Percentiles rank a stretch among this genome's conserved stretches.
Evolutionary conservation across 306 rosid genomes (phyloP).

Genomic region (Quercus cerris): DNA sequence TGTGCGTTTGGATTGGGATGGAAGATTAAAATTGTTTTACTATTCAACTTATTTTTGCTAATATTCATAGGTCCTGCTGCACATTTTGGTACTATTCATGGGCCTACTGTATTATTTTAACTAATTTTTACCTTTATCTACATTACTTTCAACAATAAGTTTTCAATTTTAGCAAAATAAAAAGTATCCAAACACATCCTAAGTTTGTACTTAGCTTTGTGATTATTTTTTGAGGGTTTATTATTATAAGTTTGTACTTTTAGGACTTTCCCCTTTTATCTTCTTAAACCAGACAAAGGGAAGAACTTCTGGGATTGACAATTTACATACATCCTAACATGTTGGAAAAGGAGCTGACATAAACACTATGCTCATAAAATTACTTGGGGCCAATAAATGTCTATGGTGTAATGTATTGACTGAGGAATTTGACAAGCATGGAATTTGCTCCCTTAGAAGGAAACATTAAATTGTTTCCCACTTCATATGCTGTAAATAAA

Average conservation of each 20-base stretch:
- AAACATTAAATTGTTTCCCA: background rate
- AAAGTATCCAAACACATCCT: too few relatives aligned
- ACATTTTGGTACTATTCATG: too few relatives aligned
- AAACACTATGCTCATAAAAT: background rate
- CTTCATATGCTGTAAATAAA: background rate
- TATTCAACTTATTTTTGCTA: too few relatives aligned
- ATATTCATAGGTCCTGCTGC: too few relatives aligned
- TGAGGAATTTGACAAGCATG: background rate
- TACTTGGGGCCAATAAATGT: background rate
- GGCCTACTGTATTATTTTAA: too few relatives aligned
- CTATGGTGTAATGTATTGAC: background rate
- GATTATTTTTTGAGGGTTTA: background rate
- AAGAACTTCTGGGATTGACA: background rate
- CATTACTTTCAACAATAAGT: too few relatives aligned
- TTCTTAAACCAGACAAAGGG: background rate
- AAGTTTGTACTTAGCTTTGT: background rate
- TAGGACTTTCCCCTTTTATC: background rate
- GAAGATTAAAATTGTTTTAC: too few relatives aligned
- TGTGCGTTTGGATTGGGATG: too few relatives aligned
- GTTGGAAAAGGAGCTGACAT: background rate
- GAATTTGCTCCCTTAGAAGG: background rate
- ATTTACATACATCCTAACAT: background rate
- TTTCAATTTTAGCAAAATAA: too few relatives aligned
- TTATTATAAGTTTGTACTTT: background rate
- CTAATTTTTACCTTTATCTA: too few relatives aligned